Evolutionary conservation across 1,284 basidiomycete genomes (phyloP), one percentile per base, ranked within the genome.

Genomic region (Earliella scabrosa): DNA sequence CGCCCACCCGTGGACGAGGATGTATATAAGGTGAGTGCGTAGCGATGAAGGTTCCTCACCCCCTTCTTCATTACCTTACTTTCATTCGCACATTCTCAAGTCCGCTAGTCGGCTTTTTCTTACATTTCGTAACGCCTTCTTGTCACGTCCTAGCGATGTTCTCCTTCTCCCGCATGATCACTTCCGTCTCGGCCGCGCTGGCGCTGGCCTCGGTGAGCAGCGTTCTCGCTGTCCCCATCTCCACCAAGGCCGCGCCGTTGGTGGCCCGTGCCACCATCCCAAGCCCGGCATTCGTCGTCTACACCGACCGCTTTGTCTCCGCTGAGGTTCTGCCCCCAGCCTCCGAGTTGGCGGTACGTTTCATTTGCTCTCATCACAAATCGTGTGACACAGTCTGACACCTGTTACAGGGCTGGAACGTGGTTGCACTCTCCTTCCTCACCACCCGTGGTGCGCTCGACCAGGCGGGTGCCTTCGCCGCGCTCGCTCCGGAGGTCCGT

Each of bases 401-500:
- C 18, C 16, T n/a, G 16, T 13, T 29, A 2, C 21, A 59, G 57
- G 57, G 57, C 34, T 59, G 32, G 39, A 59, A 59, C 45, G 57
- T 59, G 38, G 44, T 59, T 3, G 52, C 52, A 1, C 45, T 59
- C 31, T 54, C 57, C 18, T 59, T 59, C 57, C 48, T 59, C 24
- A 53, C 56, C 18, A 13, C 14, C 47, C 20, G 31, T 2, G 57
- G 52, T n/a, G 8, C 57, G 4, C 29, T 38, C 45, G 57, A 59
- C 50, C 57, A 59, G 43, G 57, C 52, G 4, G 31, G 23, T 11
- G 52, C 52, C 16, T 59, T 24, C 39, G 52, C 52, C 21, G 29
- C 20, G 13, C 52, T 59, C 34, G 11, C 56, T 21, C 41, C 56
- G 18, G 51, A 45, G 29, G 11, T 72, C 20, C 73, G 78, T n/a